Base-by-base conservation (phyloP, 1,139 yeast species). In the Keqinozyma sinolaborantium region DNA sequence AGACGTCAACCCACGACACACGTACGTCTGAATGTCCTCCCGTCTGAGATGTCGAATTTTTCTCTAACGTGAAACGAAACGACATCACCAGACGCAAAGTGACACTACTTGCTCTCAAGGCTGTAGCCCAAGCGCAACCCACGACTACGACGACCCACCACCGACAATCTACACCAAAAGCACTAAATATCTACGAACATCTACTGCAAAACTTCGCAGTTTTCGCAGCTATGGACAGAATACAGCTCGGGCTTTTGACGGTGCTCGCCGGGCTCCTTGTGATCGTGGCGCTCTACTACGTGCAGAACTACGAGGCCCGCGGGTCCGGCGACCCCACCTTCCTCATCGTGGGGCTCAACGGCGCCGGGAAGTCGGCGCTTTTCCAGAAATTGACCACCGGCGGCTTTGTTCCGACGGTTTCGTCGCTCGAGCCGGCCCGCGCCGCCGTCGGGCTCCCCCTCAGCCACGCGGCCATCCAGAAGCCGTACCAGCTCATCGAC, bases 281-380 rank as follows among this genome's bases (percentile, higher is more conserved):
- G 24, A 44, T 53, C n/a, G 36, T 56, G 6, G 41, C 38, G 5
- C 36, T 56, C 9, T 58, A 52, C 31, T 54, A 47, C 26, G 26
- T 53, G 14, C 62, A 57, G 36, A 48, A 49, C 27, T 51, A 45
- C 25, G 57, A 52, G 30, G 28, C 45, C 38, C 34, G 42, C 39
- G 28, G 46, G 32, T 28, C 47, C 26, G 46, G 42, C 25, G 42
- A 45, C 25, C 83, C 90, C 10, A 73, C 84, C 1, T 78, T 81
- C 42, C 58, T 87, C 30, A 73, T 90, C 16, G 67, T 81, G 21
- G 97, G 97, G 0, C 79, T 83, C 23, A 70, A 79, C 25, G 69
- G 71, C 30, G 63, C 80, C 31, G 97, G 97, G 8, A 88, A 90
- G 53, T 86, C 97, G 2, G 55, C 78, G 12, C 60, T 87, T 18